A percentile compares a stretch with the other conserved stretches of the same genome.
Conservation (phyloP, 2,329 filamentous ascomycete species). For the Colletotrichum sp. region DNA sequence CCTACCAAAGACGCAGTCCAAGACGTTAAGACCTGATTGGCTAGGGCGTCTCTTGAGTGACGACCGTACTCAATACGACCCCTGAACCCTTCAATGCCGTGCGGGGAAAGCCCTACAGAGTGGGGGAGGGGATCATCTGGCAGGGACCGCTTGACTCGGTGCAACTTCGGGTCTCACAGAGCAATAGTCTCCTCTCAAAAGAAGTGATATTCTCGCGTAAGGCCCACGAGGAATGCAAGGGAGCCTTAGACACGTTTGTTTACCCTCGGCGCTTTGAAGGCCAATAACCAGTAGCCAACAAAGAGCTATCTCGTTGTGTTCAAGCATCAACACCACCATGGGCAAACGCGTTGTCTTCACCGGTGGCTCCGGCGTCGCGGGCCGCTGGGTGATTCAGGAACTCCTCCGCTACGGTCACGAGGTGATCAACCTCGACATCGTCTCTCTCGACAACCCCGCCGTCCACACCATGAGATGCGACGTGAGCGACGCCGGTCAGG, state of each 20-base stretch:
- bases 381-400: conserved; percentile 36
- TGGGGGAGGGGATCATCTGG: background rate
- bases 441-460: conserved; percentile 28
- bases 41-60: background rate
- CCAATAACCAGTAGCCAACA: background rate
- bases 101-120: background rate
- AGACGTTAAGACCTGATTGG: background rate
- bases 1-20: background rate
- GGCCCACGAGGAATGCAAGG: background rate
- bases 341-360: conserved; percentile 36
- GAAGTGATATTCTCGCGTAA: background rate
- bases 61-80: background rate
- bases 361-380: conserved; percentile 38
- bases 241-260: background rate
- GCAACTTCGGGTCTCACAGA: background rate
- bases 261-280: background rate
- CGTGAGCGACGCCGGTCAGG: conserved; percentile 39
- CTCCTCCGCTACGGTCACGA: conserved; percentile 35
- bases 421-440: conserved; percentile 39
- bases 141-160: background rate
- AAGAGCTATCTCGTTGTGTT: background rate
- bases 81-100: background rate
- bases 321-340: background rate
- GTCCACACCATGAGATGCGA: conserved; percentile 39
- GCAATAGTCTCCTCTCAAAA: background rate